phyloP scores from a whole-genome alignment of 148 eudicot species.

The Nepenthes gracilis region DNA sequence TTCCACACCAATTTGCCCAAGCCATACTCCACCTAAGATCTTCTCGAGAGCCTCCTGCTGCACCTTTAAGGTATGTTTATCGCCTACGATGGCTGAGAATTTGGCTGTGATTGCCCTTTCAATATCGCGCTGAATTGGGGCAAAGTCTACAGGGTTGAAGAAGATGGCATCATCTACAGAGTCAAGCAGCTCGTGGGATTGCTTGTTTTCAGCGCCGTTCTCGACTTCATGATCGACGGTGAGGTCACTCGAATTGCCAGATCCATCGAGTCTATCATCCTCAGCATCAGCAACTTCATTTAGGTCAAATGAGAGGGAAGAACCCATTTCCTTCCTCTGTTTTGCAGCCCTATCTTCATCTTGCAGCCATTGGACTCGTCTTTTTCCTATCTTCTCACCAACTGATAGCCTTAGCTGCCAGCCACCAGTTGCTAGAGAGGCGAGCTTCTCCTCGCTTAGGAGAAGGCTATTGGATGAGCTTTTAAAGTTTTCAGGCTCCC shows the following conservation, averaged over 20 bases:
- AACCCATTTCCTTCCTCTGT: slow-evolving; percentile 36
- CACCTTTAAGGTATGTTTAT: slow-evolving; percentile 29
- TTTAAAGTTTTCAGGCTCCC: slow-evolving; percentile 7
- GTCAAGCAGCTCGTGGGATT: slow-evolving; percentile 31
- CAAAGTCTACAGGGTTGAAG: slow-evolving; percentile 60
- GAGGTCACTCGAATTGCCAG: slow-evolving; percentile 63
- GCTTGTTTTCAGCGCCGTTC: slow-evolving; percentile 22
- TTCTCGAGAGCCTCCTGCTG: slow-evolving; percentile 60
- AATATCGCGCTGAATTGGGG: slow-evolving; percentile 30
- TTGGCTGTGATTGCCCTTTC: slow-evolving; percentile 34
- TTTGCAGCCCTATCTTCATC: slow-evolving; percentile 28
- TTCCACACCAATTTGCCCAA: slow-evolving; percentile 48
- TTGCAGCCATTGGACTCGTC: slow-evolving; percentile 45
- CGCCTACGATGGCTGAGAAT: slow-evolving; percentile 33
- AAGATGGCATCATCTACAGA: slow-evolving; percentile 47
- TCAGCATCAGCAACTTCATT: slow-evolving; percentile 45
- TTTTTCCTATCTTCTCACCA: slow-evolving; percentile 39
- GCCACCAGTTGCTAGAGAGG: slow-evolving; percentile 35
- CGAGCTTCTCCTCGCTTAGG: slow-evolving; percentile 53
- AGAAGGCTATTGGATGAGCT: slow-evolving; percentile 7
- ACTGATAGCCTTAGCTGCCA: slow-evolving; percentile 66
- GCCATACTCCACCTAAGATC: slow-evolving; percentile 71
- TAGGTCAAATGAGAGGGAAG: slow-evolving; percentile 52
- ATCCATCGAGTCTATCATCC: slow-evolving; percentile 61
- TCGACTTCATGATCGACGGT: slow-evolving; percentile 66